These are phyloP conservation scores for Neofusicoccum laricinum DNA, from an alignment of 2,329 filamentous ascomycete genomes.

Conservation along the genomic window DNA sequence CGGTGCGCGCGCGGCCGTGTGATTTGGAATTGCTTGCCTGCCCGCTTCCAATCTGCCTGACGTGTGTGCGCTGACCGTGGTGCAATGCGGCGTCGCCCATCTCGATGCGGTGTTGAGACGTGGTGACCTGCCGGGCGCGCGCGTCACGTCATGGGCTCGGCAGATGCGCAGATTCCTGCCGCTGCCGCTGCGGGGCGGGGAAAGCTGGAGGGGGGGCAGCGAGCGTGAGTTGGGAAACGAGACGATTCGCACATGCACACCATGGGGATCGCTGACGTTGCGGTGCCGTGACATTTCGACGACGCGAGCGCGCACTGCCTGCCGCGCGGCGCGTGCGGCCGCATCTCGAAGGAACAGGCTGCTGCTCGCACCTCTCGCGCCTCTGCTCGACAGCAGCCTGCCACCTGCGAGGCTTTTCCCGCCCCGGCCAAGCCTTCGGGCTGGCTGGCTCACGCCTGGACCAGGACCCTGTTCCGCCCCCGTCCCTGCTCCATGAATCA, in stretches of 20 bases:
- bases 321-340: not conserved
- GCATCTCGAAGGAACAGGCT: not conserved
- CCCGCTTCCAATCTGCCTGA: not conserved
- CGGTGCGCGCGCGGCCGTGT: not conserved
- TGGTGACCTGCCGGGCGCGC: not conserved
- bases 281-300: constrained; percentile 6
- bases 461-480: not conserved
- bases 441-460: not conserved
- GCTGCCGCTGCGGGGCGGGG: not conserved
- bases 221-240: not conserved
- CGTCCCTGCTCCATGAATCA: not conserved
- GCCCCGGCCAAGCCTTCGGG: not conserved
- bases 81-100: not conserved
- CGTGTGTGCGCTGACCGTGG: not conserved
- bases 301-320: not conserved
- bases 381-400: not conserved
- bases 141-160: constrained; percentile 7
- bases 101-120: constrained; percentile 7
- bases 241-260: not conserved
- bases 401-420: too few species aligned
- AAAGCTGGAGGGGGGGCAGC: not conserved
- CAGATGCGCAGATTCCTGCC: not conserved
- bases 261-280: not conserved
- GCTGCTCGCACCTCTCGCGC: too few species aligned
- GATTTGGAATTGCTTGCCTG: not conserved